Base-by-base conservation (phyloP, 1,284 basidiomycete species). In the Irpex sp. region DNA sequence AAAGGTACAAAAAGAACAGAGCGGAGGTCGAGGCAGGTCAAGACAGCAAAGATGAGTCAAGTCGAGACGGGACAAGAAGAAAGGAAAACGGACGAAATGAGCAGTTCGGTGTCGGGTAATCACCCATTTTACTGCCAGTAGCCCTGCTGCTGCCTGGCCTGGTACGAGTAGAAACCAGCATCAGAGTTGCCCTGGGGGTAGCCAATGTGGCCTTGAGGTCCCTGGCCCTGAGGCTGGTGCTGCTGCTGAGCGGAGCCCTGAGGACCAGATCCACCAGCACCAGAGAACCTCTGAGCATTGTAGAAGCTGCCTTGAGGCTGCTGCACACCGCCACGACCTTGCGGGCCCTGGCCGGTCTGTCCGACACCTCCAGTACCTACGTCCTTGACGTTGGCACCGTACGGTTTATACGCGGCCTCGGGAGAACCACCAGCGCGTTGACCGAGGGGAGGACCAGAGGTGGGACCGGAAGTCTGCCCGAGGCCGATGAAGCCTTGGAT, bases 401-500 rank as follows among this genome's bases (percentile, higher is more conserved):
- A 91, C 8, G 87, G 86, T 72, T 92, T 92, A 75, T 90, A 92
- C 9, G 87, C 77, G 9, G 85, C 78, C 74, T 92, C 89, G 1
- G 90, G 89, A 5, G 88, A 91, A 5, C 79, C 81, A 17, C 78
- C 78, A 26, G 78, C 70, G 38, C 82, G 72, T 72, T 86, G 77
- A 60, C 78, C 76, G 38, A 82, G 74, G 34, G 77, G 79, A 11
- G 81, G 80, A 21, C 80, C 81, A 4, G 82, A 80, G 0, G 81
- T 75, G 0, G 79, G 70, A 11, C 74, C 75, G 7, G 72, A 78
- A 15, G 80, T 78, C 68, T 87, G 85, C 21, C 83, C 81, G 9
- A 88, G 81, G 15, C 85, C 83, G 82, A 89, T 88, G 73, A 89
- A 89, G 49, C 85, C 84, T 72, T 90, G 87, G 74, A 87, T 86